Conservation (phyloP, 2,329 filamentous ascomycete species). For the Blastomyces gilchristii region DNA sequence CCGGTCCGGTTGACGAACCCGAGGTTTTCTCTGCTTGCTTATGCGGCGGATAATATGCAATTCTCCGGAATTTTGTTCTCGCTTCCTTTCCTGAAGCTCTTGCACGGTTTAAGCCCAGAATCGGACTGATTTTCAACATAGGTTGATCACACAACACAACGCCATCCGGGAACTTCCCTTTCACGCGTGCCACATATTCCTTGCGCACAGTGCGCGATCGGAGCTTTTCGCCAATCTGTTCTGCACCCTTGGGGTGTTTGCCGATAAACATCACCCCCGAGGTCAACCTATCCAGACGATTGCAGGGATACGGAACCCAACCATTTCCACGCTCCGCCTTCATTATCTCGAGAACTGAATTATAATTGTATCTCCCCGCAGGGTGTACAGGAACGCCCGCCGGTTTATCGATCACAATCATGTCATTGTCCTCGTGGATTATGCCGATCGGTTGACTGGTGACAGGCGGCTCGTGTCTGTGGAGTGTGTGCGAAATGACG, state of each 20-base stretch:
- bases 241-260: constrained; percentile 72
- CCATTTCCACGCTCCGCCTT: constrained; percentile 56
- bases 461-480: constrained; percentile 91
- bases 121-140: constrained; percentile 86
- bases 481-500: constrained; percentile 81
- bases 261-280: constrained; percentile 98
- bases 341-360: constrained; percentile 90
- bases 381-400: constrained; percentile 91
- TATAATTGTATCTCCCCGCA: constrained; percentile 90
- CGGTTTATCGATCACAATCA: constrained; percentile 96
- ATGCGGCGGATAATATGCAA: constrained; percentile 76
- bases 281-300: constrained; percentile 85
- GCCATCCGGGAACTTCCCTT: constrained; percentile 82
- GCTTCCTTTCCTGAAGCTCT: constrained; percentile 84
- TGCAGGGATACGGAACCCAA: constrained; percentile 63
- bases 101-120: constrained; percentile 88
- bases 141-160: constrained; percentile 89
- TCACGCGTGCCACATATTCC: constrained; percentile 87
- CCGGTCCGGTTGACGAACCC: constrained; percentile 5
- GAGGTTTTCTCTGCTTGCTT: constrained; percentile 17
- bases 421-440: constrained; percentile 81
- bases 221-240: constrained; percentile 65
- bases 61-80: constrained; percentile 76
- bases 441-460: constrained; percentile 68
- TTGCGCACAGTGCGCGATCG: constrained; percentile 75